These are phyloP conservation scores for Hericium coralloides DNA, from an alignment of 768 basidiomycete genomes.

Conservation along the genomic window DNA sequence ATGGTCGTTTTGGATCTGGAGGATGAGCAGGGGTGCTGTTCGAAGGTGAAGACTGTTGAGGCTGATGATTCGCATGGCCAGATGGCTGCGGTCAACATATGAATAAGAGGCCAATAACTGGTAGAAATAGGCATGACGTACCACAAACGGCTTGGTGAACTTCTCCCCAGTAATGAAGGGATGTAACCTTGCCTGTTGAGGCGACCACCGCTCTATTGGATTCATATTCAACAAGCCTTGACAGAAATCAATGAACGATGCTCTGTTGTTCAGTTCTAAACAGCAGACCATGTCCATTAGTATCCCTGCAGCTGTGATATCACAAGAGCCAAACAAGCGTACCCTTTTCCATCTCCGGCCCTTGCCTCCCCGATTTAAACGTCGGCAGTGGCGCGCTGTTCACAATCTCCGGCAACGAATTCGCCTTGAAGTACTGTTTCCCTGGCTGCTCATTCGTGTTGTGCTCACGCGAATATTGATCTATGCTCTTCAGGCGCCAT, in stretches of 20 bases:
- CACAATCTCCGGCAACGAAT: conserved; percentile 88
- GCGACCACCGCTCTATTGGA: conserved; percentile 93
- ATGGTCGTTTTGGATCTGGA: conserved; percentile 76
- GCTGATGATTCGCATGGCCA: conserved; percentile 9
- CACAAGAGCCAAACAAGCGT: conserved; percentile 15
- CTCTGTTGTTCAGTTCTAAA: conserved; percentile 85
- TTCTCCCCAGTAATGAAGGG: conserved; percentile 99
- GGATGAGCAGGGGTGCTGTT: conserved; percentile 24
- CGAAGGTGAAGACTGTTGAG: conserved; percentile 20
- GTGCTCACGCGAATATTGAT: conserved; percentile 94
- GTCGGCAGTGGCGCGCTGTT: conserved; percentile 90
- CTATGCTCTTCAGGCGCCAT: conserved; percentile 81
- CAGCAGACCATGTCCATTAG: not conserved
- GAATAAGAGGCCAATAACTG: not conserved
- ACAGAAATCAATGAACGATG: conserved; percentile 96
- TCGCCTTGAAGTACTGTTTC: conserved; percentile 98
- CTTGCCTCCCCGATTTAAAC: conserved; percentile 62
- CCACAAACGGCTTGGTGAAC: conserved; percentile 79
- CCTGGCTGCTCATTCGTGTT: conserved; percentile 95
- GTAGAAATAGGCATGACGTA: conserved; percentile 28
- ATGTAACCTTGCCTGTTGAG: conserved; percentile 90
- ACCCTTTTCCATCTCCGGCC: conserved; percentile 88
- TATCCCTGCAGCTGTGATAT: not conserved
- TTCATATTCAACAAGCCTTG: conserved; percentile 90
- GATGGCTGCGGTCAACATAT: conserved; percentile 14